A percentile compares a stretch with the other conserved stretches of the same genome.
phyloP scores from a whole-genome alignment of 2,329 filamentous ascomycete species.

The Plectosphaerella cucumerina region DNA sequence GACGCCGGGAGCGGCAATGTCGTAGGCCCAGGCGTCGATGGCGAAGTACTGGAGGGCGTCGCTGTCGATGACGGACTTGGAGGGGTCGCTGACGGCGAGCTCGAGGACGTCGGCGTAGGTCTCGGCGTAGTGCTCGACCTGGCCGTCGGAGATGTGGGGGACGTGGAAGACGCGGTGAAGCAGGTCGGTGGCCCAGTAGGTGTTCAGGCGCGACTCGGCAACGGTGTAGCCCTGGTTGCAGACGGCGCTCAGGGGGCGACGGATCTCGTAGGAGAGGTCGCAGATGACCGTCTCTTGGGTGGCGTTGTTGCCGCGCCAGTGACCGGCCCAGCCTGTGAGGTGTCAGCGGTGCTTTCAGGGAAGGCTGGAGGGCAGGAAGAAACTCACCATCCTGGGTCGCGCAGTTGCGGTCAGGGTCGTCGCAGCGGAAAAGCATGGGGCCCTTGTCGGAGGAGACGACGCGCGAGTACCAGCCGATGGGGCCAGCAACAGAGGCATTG shows the following conservation, averaged over 20 bases:
- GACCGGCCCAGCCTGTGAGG: slow-evolving; percentile 56
- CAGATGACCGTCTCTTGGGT: slow-evolving; percentile 68
- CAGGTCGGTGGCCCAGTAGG: slow-evolving; percentile 63
- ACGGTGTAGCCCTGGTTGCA: slow-evolving; percentile 62
- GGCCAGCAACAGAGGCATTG: slow-evolving; percentile 49
- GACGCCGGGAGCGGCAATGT: slow-evolving; percentile 58
- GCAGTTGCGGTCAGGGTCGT: slow-evolving; percentile 65
- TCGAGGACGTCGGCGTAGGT: slow-evolving; percentile 50
- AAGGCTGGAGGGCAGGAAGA: not conserved
- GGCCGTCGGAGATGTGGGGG: slow-evolving; percentile 52
- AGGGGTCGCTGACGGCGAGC: slow-evolving; percentile 43
- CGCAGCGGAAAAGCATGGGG: slow-evolving; percentile 60
- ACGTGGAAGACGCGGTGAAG: slow-evolving; percentile 65
- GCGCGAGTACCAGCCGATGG: slow-evolving; percentile 59
- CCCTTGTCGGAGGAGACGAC: slow-evolving; percentile 54
- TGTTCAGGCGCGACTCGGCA: slow-evolving; percentile 48
- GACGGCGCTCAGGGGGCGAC: slow-evolving; percentile 53
- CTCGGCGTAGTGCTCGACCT: slow-evolving; percentile 60
- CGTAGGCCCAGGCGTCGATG: slow-evolving; percentile 61
- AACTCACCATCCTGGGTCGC: slow-evolving; percentile 36
- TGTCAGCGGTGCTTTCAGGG: not conserved
- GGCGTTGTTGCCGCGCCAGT: slow-evolving; percentile 63
- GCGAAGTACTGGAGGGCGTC: slow-evolving; percentile 66
- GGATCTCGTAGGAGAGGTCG: slow-evolving; percentile 53
- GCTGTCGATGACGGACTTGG: slow-evolving; percentile 50